Evolutionary conservation across 305 asterid species (phyloP), one percentile per base, ranked within the genome.

Genomic region (Fraxinus angustifolia): DNA sequence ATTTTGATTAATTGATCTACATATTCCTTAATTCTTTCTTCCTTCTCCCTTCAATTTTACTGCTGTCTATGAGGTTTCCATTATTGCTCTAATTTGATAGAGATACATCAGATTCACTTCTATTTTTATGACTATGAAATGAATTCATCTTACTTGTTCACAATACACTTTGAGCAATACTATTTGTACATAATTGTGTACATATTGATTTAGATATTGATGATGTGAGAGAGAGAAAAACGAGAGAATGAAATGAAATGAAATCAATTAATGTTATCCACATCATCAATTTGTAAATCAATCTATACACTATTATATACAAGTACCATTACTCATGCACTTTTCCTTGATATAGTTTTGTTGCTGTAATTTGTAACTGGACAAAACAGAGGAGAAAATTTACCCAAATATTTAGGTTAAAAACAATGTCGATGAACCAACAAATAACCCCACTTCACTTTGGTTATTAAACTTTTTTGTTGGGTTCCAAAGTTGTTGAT

Each of bases 1-100:
- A 75, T 82, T 87, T 87, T 83, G 87, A 82, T 83, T 86, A 78
- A 83, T 78, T 77, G 81, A 73, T 84, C 87, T 82, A 77, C 58
- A 83, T 74, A 80, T 82, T 85, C 38, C 79, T 85, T 86, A 58
- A 56, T 83, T 83, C 78, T 48, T 85, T 81, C 23, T 31, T 65
- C 82, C 45, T 80, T 30, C 65, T 75, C 76, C 76, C 31, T 38
- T 84, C 76, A 42, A 78, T 76, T 74, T 77, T 77, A 48, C 10
- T 16, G 48, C 77, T 79, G 62, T 79, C 76, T 83, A 67, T 45
- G 82, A 68, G 80, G 77, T 67, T 67, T 19, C 81, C 72, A 48
- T 40, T 82, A 78, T 73, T 70, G 58, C 67, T 67, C 73, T 77
- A 73, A 70, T 76, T 77, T 65, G 82, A 75, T 79, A 65, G 78